Conservation (phyloP, 208 protist genomes). For the Trypanosoma boissoni region DNA sequence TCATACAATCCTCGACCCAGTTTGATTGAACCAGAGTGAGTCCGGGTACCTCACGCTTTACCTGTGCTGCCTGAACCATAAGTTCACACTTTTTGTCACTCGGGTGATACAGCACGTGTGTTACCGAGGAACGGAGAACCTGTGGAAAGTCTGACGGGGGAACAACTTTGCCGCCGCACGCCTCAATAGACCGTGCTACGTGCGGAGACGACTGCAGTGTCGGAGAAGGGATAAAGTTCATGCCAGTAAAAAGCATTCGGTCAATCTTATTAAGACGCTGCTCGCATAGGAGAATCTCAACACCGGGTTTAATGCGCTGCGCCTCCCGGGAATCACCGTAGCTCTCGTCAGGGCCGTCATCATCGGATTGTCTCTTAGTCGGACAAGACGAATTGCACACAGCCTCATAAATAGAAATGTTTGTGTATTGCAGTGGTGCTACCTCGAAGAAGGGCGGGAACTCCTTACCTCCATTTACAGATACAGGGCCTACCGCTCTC, state of each 20-base stretch:
- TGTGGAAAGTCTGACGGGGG: conserved; percentile 24
- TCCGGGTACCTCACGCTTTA: conserved; percentile 43
- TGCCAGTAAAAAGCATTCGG: conserved; percentile 74
- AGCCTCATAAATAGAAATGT: conserved; percentile 63
- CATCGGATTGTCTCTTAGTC: background rate
- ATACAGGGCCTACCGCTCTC: conserved; percentile 22
- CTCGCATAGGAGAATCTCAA: conserved; percentile 64
- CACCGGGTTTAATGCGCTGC: conserved; percentile 29
- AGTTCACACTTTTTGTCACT: conserved; percentile 77
- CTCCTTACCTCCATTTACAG: conserved; percentile 19
- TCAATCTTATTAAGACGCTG: conserved; percentile 64
- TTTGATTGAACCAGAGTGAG: conserved; percentile 62
- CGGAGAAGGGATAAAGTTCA: conserved; percentile 55
- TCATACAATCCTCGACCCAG: conserved; percentile 86
- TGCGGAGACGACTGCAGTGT: conserved; percentile 35
- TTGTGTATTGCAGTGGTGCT: conserved; percentile 49
- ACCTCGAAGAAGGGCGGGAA: conserved; percentile 73
- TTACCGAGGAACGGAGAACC: conserved; percentile 46
- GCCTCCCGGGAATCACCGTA: conserved; percentile 40
- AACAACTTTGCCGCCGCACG: conserved; percentile 63
- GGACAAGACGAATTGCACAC: conserved; percentile 29
- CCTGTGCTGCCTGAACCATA: conserved; percentile 58
- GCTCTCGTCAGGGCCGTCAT: conserved; percentile 43
- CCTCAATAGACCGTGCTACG: conserved; percentile 38
- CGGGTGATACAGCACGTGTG: conserved; percentile 76